These are phyloP conservation scores for Tolypocladium inflatum DNA, from an alignment of 2,329 filamentous ascomycete species.

Conservation along the genomic window DNA sequence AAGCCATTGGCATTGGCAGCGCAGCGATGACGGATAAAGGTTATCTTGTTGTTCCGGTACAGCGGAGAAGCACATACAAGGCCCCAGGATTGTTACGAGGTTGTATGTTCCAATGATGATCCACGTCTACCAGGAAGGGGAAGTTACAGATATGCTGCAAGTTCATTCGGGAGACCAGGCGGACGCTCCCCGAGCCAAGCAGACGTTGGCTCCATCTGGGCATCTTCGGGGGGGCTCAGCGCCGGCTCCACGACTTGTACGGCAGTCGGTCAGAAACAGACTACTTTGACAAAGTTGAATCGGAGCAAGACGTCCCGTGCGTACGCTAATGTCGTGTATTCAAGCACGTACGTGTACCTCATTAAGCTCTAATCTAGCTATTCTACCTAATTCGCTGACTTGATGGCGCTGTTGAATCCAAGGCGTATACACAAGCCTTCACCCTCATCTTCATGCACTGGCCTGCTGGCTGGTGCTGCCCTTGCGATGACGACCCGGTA, in stretches of 20 bases:
- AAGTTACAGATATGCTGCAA: not conserved
- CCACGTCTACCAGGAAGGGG: not conserved
- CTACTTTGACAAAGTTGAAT: not conserved
- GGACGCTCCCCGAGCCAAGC: not conserved
- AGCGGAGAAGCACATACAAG: not conserved
- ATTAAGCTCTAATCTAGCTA: not conserved
- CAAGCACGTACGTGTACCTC: not conserved
- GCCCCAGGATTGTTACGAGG: not conserved
- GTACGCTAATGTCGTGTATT: not conserved
- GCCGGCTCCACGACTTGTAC: too few relatives aligned
- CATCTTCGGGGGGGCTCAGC: not conserved
- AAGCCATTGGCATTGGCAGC: not conserved
- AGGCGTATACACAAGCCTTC: not conserved
- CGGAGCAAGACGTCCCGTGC: not conserved
- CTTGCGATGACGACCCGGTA: too few relatives aligned
- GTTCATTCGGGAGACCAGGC: too few relatives aligned
- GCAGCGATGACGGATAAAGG: not conserved
- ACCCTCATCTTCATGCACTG: not conserved
- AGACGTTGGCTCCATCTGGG: not conserved
- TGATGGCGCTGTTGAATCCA: not conserved
- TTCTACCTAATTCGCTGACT: not conserved
- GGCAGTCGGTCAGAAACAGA: not conserved
- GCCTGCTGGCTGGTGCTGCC: not conserved
- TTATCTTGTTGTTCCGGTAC: not conserved
- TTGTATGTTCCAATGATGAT: not conserved